These are phyloP conservation scores for Penicillium malachiteum DNA, from an alignment of 495 filamentous ascomycete species.

Conservation along the genomic window DNA sequence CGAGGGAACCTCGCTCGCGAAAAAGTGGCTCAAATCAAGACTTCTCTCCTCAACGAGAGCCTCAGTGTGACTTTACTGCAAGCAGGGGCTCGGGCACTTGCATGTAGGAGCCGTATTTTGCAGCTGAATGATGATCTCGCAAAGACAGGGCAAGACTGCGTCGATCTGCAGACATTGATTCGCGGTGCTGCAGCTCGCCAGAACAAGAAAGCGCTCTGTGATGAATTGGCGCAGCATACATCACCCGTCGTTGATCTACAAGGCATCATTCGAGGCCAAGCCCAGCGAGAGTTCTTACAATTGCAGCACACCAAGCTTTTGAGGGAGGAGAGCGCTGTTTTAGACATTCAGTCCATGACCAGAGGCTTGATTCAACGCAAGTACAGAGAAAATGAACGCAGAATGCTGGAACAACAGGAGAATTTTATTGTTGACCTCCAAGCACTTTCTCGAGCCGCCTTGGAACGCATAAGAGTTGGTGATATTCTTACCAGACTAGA, in stretches of 20 bases:
- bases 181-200: constrained; percentile 39
- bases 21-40: constrained; percentile 34
- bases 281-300: constrained; percentile 37
- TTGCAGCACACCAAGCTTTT: constrained; percentile 31
- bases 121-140: constrained; percentile 33
- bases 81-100: constrained; percentile 40
- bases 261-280: constrained; percentile 31
- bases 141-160: constrained; percentile 25
- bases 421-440: constrained; percentile 65
- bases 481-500: constrained; percentile 72
- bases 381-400: constrained; percentile 44
- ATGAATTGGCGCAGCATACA: constrained; percentile 29
- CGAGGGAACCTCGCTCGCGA: constrained; percentile 52
- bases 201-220: constrained; percentile 23
- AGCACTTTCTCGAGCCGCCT: constrained; percentile 68
- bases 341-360: constrained; percentile 46
- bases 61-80: constrained; percentile 46
- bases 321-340: constrained; percentile 32
- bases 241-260: constrained; percentile 32
- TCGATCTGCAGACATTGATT: constrained; percentile 40
- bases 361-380: constrained; percentile 48
- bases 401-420: constrained; percentile 59
- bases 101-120: constrained; percentile 29
- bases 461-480: constrained; percentile 70
- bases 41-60: constrained; percentile 29